Evolutionary conservation across 1,284 basidiomycete genomes (phyloP).

Genomic region (Pholiota adiposa): DNA sequence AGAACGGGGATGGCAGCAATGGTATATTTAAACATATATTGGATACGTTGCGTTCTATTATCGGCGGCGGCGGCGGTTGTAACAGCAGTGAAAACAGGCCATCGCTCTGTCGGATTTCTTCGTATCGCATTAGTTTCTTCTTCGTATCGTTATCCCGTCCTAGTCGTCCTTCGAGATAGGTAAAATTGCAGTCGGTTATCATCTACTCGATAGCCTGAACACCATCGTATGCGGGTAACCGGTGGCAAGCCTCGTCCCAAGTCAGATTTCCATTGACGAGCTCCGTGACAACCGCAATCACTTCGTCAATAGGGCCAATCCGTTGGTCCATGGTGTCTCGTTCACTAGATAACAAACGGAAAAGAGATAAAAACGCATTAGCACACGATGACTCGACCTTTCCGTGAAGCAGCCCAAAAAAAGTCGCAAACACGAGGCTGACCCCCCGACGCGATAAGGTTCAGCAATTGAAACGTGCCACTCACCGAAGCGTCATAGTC

Average conservation of each 20-base stretch:
- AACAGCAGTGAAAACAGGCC: too few species aligned
- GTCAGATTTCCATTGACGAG: constrained; percentile 75
- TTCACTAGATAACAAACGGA: constrained; percentile 60
- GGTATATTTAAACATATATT: not conserved
- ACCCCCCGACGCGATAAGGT: not conserved
- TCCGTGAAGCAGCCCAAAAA: not conserved
- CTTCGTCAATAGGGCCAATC: constrained; percentile 92
- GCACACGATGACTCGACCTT: constrained; percentile 4
- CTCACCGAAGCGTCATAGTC: constrained; percentile 88
- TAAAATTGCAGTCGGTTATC: not conserved
- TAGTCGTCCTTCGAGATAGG: not conserved
- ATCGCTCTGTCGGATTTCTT: not conserved
- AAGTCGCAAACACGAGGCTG: not conserved
- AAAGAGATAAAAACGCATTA: constrained; percentile 18
- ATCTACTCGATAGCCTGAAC: constrained; percentile 77
- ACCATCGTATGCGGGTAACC: constrained; percentile 85
- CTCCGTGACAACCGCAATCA: constrained; percentile 80
- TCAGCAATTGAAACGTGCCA: constrained; percentile 15
- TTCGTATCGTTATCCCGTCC: not conserved
- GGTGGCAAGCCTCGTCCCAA: constrained; percentile 80
- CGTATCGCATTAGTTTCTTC: not conserved
- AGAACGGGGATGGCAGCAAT: not conserved
- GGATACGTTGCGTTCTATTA: not conserved
- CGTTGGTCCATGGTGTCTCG: constrained; percentile 94
- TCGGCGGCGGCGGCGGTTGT: not conserved